phyloP scores from a whole-genome alignment of 768 basidiomycete species.

The Russula sp. region DNA sequence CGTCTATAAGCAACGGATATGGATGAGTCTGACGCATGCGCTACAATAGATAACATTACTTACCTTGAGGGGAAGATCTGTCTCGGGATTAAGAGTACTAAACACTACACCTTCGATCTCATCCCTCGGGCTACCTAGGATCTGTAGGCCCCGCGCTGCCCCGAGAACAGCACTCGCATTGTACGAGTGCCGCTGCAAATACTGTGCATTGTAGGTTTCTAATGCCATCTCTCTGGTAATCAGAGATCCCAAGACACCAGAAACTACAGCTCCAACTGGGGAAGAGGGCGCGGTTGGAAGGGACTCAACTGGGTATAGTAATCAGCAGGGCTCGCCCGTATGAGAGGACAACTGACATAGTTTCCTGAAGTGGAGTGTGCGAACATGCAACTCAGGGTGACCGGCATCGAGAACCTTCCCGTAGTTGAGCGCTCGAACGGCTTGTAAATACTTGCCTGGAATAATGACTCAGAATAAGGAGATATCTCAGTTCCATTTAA shows the following conservation, averaged over 20 bases:
- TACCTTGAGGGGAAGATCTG: constrained; percentile 50
- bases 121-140: constrained; percentile 47
- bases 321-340: constrained; percentile 11
- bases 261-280: constrained; percentile 50
- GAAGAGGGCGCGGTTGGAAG: constrained; percentile 45
- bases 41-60: constrained; percentile 13
- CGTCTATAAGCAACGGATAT: constrained; percentile 42
- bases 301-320: constrained; percentile 41
- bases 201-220: constrained; percentile 72
- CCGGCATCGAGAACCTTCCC: constrained; percentile 54
- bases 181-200: constrained; percentile 59
- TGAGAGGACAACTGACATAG: constrained; percentile 42
- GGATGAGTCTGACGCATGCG: constrained; percentile 9
- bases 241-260: constrained; percentile 47
- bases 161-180: constrained; percentile 57
- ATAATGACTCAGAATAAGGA: constrained; percentile 14
- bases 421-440: constrained; percentile 59
- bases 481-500: constrained; percentile 21
- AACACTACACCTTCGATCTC: constrained; percentile 65
- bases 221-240: constrained; percentile 56
- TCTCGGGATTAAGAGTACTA: constrained; percentile 44
- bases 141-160: constrained; percentile 53
- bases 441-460: constrained; percentile 78
- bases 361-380: constrained; percentile 61
- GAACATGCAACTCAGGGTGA: constrained; percentile 67